Base-by-base conservation (phyloP, 768 basidiomycete genomes). In the Macrolepiota albuminosa region DNA sequence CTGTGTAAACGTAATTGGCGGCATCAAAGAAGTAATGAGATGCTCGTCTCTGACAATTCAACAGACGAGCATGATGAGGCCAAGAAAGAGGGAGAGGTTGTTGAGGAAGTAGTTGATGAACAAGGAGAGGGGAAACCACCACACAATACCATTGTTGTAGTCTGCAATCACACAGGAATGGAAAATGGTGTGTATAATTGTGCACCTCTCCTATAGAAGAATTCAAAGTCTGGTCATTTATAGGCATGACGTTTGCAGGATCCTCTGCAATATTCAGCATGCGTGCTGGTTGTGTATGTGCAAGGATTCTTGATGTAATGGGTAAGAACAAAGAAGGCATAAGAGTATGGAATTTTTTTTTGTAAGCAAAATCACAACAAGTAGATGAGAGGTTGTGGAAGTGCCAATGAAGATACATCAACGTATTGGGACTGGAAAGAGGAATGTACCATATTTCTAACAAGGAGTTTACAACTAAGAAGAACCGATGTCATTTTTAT, bases 241-340 rank as follows among this genome's bases (percentile, higher is more conserved):
- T 56, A 95, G 93, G 85, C 2, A 78, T 73, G 39, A 83, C 70
- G 1, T 96, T 95, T 71, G 87, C 86, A 1, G 94, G 94, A 10
- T 83, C 87, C 7, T 95, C 93, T 10, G 79, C 85, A 0, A 73
- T 89, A 37, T 85, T 86, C 65, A 77, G 76, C 50, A 76, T 90
- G 74, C 72, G 67, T 13, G 68, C 69, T 59, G 80, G 80, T 3
- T 76, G 75, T 1, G 85, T 84, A 2, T 72, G 71, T 29, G 84
- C 88, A 0, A 77, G 75, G 40, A 67, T 91, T 5, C 68, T 88
- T 24, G 81, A 84, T 50, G 73, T 76, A 62, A 84, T 91, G 84
- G 76, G 74, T 16, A 76, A 84, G 58, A 68, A 72, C 0, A 84
- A 88, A 63, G 87, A 90, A 68, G 84, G 81, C 2, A 69, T 89